A percentile compares a stretch with the other conserved stretches of the same genome.
phyloP scores from a whole-genome alignment of 345 rosid genomes.

The Cardiospermum halicacabum region DNA sequence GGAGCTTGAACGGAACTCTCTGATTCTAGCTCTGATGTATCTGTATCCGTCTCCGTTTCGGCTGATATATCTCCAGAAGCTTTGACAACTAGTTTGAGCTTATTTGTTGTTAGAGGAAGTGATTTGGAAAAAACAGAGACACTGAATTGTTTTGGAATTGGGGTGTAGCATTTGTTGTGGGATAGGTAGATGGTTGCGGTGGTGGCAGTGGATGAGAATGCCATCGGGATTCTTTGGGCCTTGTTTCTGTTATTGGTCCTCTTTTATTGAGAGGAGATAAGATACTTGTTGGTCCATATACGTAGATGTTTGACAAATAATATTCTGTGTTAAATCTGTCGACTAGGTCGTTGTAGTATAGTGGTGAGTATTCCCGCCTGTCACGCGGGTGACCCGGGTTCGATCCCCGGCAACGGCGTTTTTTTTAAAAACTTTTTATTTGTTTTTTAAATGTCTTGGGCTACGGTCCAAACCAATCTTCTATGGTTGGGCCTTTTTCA shows the following conservation, averaged over 20 bases:
- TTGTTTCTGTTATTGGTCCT: not conserved
- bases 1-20: constrained; percentile 58
- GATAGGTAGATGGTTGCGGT: constrained; percentile 21
- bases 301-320: too few relatives aligned
- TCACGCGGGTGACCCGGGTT: constrained; percentile 80
- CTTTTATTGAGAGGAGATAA: not conserved
- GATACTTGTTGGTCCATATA: too few relatives aligned
- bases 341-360: constrained; percentile 54
- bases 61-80: constrained; percentile 35
- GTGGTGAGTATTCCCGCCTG: constrained; percentile 71
- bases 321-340: not conserved
- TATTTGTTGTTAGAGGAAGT: constrained; percentile 14
- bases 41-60: constrained; percentile 24
- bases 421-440: too few relatives aligned
- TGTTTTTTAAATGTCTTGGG: too few relatives aligned
- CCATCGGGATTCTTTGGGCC: constrained; percentile 20
- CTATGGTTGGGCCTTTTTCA: too few relatives aligned
- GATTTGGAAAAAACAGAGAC: constrained; percentile 6
- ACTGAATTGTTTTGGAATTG: constrained; percentile 2
- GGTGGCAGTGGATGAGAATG: constrained; percentile 23
- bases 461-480: too few relatives aligned
- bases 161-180: not conserved
- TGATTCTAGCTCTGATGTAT: constrained; percentile 27
- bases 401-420: constrained; percentile 77
- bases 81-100: constrained; percentile 13